Conservation (phyloP, 495 filamentous ascomycete species). For the Podospora fimiseda region DNA sequence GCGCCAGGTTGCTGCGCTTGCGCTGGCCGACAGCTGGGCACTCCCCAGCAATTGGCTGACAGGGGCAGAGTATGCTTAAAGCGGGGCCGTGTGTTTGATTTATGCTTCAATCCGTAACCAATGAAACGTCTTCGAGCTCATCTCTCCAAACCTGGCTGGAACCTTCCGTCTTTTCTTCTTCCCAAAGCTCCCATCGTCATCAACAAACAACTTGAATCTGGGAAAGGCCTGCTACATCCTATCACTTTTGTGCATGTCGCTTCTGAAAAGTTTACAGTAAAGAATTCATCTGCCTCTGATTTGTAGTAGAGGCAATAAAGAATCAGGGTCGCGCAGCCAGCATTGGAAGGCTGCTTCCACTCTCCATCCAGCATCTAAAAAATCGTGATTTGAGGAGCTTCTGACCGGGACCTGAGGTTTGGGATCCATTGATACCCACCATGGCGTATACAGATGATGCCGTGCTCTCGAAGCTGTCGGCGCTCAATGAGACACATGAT, state of each 20-base stretch:
- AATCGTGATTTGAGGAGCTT: slow-evolving; percentile 11
- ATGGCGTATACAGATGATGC: slow-evolving; percentile 97
- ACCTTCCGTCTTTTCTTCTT: slow-evolving; percentile 9
- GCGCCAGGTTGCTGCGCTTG: slow-evolving; percentile 13
- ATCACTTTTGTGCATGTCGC: slow-evolving; percentile 10
- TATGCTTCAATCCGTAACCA: slow-evolving; percentile 2
- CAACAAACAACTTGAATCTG: slow-evolving; percentile 19
- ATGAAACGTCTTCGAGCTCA: slow-evolving; percentile 7
- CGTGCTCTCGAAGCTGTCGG: slow-evolving; percentile 86
- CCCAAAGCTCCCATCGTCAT: too few relatives aligned
- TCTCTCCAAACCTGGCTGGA: slow-evolving; percentile 2
- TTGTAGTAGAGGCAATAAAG: background rate
- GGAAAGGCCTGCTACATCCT: slow-evolving; percentile 1
- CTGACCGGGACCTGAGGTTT: background rate
- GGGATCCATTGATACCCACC: background rate
- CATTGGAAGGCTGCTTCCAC: background rate
- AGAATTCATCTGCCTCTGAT: background rate
- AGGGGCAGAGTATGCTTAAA: slow-evolving; percentile 6
- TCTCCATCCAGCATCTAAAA: background rate
- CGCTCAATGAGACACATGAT: slow-evolving; percentile 92
- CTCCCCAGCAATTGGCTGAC: slow-evolving; percentile 1
- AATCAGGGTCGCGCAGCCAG: slow-evolving; percentile 2
- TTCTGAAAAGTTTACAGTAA: background rate
- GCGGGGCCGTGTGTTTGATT: background rate
- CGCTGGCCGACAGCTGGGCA: background rate